Evolutionary conservation across 202 grass and related monocot species (phyloP).

Genomic region (Carex sylvatica): DNA sequence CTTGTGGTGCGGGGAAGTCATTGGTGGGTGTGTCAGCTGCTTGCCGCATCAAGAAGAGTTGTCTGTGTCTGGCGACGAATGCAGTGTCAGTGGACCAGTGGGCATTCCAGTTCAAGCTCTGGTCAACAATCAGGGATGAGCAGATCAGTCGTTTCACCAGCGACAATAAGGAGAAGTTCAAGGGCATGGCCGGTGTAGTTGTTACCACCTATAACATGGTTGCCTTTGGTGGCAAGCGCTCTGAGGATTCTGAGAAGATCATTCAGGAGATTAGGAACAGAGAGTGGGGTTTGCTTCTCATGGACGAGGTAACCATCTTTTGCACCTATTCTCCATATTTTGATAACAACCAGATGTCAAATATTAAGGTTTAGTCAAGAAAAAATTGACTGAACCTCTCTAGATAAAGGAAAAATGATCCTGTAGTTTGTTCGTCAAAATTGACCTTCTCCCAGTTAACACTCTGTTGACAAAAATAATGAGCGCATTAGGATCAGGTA

Average conservation of each 20-base stretch:
- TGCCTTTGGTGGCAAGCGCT: conserved; percentile 87
- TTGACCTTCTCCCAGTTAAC: not conserved
- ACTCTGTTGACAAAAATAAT: not conserved
- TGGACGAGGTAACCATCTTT: conserved; percentile 75
- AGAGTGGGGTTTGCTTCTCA: conserved; percentile 92
- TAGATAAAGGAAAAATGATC: not conserved
- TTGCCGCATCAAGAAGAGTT: conserved; percentile 88
- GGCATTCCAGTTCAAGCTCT: conserved; percentile 98
- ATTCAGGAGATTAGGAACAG: conserved; percentile 94
- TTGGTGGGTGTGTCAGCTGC: conserved; percentile 94
- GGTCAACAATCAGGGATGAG: conserved; percentile 94
- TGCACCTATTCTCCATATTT: not conserved
- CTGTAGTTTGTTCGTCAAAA: not conserved
- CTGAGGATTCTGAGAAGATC: conserved; percentile 97
- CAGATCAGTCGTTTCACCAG: conserved; percentile 91
- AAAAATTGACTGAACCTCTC: not conserved
- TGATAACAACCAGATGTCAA: not conserved
- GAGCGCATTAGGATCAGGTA: not conserved
- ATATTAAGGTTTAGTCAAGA: not conserved
- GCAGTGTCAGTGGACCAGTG: conserved; percentile 97
- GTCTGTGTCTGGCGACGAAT: conserved; percentile 94
- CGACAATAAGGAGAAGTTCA: conserved; percentile 95
- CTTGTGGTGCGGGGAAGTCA: conserved; percentile 97
- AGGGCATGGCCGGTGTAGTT: conserved; percentile 77
- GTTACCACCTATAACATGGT: conserved; percentile 99